Base-by-base conservation (phyloP, 257 asterid genomes). In the Ilex aquifolium region DNA sequence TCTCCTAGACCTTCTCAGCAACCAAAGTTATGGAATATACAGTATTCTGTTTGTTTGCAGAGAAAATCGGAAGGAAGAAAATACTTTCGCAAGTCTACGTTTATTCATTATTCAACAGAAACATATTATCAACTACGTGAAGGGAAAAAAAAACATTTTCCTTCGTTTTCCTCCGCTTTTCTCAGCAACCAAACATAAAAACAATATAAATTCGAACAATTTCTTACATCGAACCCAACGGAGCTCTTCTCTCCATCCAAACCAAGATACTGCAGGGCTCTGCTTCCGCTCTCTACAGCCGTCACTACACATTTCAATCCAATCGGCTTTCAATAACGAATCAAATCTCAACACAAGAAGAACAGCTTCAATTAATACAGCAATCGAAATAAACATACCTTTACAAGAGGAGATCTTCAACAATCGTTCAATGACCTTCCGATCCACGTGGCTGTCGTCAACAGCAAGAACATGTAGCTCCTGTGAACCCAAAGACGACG, bases 401-500 rank as follows among this genome's bases (percentile, higher is more conserved):
- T 82, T 88, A 44, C 95, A 88, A 77, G 78, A 74, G 72, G 96
- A 88, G 49, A 82, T 76, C 75, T 84, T 84, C 61, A 88, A 80
- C 74, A 88, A 63, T 13, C 73, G 65, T 78, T 88, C 95, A 29
- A 88, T 84, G 27, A 88, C 92, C 75, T 75, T 88, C 76, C 96
- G 57, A 70, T 86, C 95, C 7, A 86, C 89, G n/a, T 76, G 67
- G 21, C 96, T 86, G 57, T 88, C 96, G 72, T 88, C 96, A 1
- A 88, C 96, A 42, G 95, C 96, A 54, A 88, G 95, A 65, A 88
- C 96, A 77, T 88, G 96, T 42, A 86, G 71, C 44, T 88, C 88
- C 32, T 75, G 75, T 44, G 36, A 77, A 32, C 44, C 68, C 66
- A 21, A 21, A 0, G 65, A 48, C 6, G 78, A 71, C 40, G 79